Conservation (phyloP, 371 early-diverging fungal genomes). For the Apophysomyces elegans region DNA sequence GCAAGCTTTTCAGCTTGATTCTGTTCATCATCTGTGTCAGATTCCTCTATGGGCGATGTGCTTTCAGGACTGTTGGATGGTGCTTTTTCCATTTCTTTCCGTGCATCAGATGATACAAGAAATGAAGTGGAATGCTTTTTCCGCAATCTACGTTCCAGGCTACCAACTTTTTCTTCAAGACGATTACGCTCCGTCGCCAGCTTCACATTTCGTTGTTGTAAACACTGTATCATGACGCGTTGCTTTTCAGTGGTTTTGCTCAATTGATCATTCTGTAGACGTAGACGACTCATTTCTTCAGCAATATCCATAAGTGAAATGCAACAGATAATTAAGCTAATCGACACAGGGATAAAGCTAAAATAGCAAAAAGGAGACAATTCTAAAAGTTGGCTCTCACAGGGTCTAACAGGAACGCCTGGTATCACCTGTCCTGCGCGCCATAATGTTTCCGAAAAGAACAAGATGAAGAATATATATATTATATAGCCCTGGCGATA, state of each 20-base stretch:
- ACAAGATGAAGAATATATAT: too few species aligned
- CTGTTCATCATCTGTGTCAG: background rate
- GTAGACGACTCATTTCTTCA: background rate
- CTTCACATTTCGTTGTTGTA: constrained; percentile 39
- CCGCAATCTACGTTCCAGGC: constrained; percentile 4
- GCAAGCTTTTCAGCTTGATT: background rate
- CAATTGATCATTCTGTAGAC: constrained; percentile 69
- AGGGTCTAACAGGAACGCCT: background rate
- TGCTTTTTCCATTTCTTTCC: background rate
- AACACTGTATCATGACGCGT: constrained; percentile 66
- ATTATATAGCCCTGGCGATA: too few species aligned
- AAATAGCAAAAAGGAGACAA: background rate
- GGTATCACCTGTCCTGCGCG: background rate
- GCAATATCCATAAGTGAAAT: background rate
- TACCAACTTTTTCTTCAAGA: constrained; percentile 17
- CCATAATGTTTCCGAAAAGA: too few species aligned
- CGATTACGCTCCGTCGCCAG: constrained; percentile 36
- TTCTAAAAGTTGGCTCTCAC: constrained; percentile 2
- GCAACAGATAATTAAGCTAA: background rate
- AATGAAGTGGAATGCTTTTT: background rate
- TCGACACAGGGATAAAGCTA: background rate
- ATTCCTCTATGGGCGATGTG: background rate
- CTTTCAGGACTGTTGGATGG: background rate
- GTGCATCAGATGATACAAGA: background rate
- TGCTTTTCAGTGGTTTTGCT: constrained; percentile 82